Percentiles rank a stretch among this genome's conserved stretches.
phyloP scores from a whole-genome alignment of 2,329 filamentous ascomycete genomes.

The Claviceps purpurea region DNA sequence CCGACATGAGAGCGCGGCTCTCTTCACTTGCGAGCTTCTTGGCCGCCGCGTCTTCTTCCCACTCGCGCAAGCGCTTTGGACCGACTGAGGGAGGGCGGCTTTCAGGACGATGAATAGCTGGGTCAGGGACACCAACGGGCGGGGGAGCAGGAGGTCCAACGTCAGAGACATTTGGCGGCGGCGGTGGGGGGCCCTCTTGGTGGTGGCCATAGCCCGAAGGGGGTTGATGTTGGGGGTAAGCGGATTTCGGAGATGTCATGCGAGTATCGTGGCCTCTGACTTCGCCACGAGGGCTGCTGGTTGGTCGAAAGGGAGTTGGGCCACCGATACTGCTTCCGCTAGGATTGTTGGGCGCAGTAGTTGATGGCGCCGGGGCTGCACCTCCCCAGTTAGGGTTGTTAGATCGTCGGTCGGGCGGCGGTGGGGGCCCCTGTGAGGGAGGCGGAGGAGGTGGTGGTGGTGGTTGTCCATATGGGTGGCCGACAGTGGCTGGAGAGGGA shows the following conservation, averaged over 20 bases:
- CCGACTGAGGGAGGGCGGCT: slow-evolving; percentile 68
- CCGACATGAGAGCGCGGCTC: slow-evolving; percentile 72
- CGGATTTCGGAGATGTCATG: slow-evolving; percentile 81
- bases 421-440: slow-evolving; percentile 29
- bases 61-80: slow-evolving; percentile 78
- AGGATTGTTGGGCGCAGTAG: slow-evolving; percentile 24
- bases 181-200: slow-evolving; percentile 34
- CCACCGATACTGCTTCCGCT: slow-evolving; percentile 27
- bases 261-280: slow-evolving; percentile 72
- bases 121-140: slow-evolving; percentile 41
- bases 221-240: slow-evolving; percentile 64
- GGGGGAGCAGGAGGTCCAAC: slow-evolving; percentile 29
- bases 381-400: slow-evolving; percentile 47
- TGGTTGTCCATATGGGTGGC: slow-evolving; percentile 32
- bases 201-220: slow-evolving; percentile 48
- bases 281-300: slow-evolving; percentile 71
- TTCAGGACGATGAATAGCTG: slow-evolving; percentile 47
- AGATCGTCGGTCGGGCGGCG: slow-evolving; percentile 39
- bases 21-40: slow-evolving; percentile 90
- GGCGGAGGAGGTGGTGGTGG: slow-evolving; percentile 19
- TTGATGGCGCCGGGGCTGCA: slow-evolving; percentile 31
- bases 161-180: slow-evolving; percentile 49
- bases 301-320: slow-evolving; percentile 57
- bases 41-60: slow-evolving; percentile 68
- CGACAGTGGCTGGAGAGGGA: slow-evolving; percentile 26